A percentile compares a stretch with the other conserved stretches of the same genome.
Evolutionary conservation across 1,139 yeast genomes (phyloP).

Genomic region (Taiozyma onychis): DNA sequence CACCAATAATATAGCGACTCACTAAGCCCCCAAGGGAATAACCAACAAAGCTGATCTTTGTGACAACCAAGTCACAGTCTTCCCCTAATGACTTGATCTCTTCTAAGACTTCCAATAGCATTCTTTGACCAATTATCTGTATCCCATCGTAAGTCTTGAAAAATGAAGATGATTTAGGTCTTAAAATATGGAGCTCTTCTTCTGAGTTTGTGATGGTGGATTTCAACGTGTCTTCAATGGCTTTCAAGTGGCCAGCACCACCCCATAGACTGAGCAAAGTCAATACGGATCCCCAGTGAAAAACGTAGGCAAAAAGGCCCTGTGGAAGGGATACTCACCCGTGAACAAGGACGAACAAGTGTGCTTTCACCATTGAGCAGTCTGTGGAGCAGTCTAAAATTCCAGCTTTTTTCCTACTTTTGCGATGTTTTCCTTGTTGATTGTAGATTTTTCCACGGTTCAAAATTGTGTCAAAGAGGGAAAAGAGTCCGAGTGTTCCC

Average conservation of each 20-base stretch:
- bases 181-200: conserved; percentile 47
- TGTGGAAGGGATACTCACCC: conserved; percentile 39
- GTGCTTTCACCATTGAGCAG: conserved; percentile 32
- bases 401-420: too few relatives aligned
- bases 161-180: conserved; percentile 66
- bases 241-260: conserved; percentile 63
- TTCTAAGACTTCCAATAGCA: conserved; percentile 54
- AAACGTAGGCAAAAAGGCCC: neutral
- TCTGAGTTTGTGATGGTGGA: conserved; percentile 32
- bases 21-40: conserved; percentile 52
- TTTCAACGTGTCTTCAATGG: conserved; percentile 49
- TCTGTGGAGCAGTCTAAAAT: conserved; percentile 1
- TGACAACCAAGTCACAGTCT: conserved; percentile 34
- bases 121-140: conserved; percentile 61
- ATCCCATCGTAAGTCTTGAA: conserved; percentile 87
- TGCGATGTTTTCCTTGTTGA: neutral
- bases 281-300: conserved; percentile 1
- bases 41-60: conserved; percentile 42
- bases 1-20: conserved; percentile 66
- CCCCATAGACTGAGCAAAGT: conserved; percentile 58
- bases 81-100: conserved; percentile 47
- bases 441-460: neutral
- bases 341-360: conserved; percentile 74
- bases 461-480: neutral
- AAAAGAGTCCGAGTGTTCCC: neutral